These are phyloP conservation scores for Rosa multiflora DNA, from an alignment of 306 rosid genomes.

Conservation along the genomic window DNA sequence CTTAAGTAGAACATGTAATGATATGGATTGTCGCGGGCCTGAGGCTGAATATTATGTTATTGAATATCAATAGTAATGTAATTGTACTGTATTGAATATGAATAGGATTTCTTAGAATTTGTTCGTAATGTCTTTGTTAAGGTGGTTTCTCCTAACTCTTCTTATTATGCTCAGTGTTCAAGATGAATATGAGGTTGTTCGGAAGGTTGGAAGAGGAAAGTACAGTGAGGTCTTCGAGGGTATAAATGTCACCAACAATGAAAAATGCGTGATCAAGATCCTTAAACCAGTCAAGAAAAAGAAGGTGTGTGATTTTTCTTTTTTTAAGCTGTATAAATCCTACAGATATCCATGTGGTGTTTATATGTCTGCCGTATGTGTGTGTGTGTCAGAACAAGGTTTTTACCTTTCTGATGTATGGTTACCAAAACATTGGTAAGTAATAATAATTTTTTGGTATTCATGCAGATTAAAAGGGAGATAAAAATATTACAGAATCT, in stretches of 20 bases:
- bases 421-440: not conserved
- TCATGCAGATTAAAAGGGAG: conserved; percentile 46
- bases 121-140: not conserved
- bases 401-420: not conserved
- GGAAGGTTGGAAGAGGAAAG: conserved; percentile 38
- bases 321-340: not conserved
- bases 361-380: not conserved
- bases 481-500: conserved; percentile 52
- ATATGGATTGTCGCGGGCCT: not conserved
- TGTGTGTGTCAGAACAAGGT: no score
- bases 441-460: not conserved
- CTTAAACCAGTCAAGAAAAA: conserved; percentile 37
- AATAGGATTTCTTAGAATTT: not conserved
- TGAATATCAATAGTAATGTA: not conserved
- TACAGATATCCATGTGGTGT: not conserved
- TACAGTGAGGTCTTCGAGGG: conserved; percentile 41
- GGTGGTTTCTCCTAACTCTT: not conserved
- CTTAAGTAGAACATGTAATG: not conserved
- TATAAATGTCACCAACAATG: conserved; percentile 29
- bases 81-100: not conserved
- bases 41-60: not conserved
- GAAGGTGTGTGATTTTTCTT: conserved; percentile 22
- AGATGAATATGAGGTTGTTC: conserved; percentile 38
- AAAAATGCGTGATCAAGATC: conserved; percentile 35
- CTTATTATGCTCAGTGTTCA: conserved; percentile 20